phyloP scores from a whole-genome alignment of 306 rosid genomes.

The Heteromeles arbutifolia region DNA sequence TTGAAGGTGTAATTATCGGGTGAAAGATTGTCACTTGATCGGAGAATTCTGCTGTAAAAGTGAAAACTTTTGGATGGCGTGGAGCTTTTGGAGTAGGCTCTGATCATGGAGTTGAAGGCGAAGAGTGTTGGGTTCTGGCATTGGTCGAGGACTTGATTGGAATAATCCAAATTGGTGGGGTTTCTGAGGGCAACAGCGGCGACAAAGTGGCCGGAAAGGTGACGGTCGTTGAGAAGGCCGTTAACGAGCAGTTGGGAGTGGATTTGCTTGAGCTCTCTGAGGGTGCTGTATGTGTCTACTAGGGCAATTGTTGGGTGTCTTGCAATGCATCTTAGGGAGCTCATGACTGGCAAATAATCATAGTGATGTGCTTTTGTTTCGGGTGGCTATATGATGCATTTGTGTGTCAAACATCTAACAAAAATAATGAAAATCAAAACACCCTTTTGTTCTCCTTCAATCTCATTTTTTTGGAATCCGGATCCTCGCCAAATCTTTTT shows the following conservation, averaged over 20 bases:
- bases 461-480: background rate
- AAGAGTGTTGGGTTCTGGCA: constrained; percentile 35
- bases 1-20: constrained; percentile 59
- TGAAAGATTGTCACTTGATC: constrained; percentile 11
- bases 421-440: background rate
- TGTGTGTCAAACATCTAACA: background rate
- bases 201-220: constrained; percentile 27
- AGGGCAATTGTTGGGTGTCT: constrained; percentile 36
- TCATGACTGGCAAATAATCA: constrained; percentile 10
- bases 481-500: accelerated
- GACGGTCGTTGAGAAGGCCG: constrained; percentile 24
- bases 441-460: background rate
- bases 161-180: constrained; percentile 23
- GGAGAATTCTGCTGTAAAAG: constrained; percentile 35
- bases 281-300: constrained; percentile 22
- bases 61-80: constrained; percentile 40
- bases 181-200: constrained; percentile 29
- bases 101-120: constrained; percentile 59
- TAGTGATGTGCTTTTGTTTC: background rate
- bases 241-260: constrained; percentile 33
- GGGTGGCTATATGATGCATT: background rate
- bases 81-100: constrained; percentile 50
- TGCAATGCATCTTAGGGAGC: constrained; percentile 24
- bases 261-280: constrained; percentile 41
- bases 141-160: constrained; percentile 23